Evolutionary conservation across 257 asterid genomes (phyloP), one percentile per base, ranked within the genome.

Genomic region (Vinca minor): DNA sequence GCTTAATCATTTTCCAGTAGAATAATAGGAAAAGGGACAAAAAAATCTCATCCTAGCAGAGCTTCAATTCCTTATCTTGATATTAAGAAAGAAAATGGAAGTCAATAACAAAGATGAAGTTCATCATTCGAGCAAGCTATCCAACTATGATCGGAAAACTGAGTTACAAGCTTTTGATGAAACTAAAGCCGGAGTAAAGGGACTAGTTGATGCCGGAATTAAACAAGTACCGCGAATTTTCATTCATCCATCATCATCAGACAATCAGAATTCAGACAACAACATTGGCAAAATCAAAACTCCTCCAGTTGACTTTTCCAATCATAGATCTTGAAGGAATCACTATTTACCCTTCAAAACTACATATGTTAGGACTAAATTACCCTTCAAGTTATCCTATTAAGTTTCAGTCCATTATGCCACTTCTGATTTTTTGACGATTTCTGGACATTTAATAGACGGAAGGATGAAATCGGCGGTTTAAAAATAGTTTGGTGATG

Each of bases 301-400:
- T 7, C 3, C 38, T 34, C 38, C 3, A n/a, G n/a, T n/a, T n/a
- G 38, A 34, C 7, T 35, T 53, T 83, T 38, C 86, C 84, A 0
- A 36, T 76, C 28, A 63, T 80, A 64, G 75, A 78, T 64, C 71
- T 83, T 3, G 29, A 68, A 26, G 66, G 52, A 63, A 38, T 80
- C 12, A 28, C 18, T 1, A n/a, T n/a, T n/a, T n/a, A n/a, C n/a
- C n/a, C n/a, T n/a, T n/a, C n/a, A n/a, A n/a, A n/a, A n/a, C n/a
- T n/a, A n/a, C n/a, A n/a, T n/a, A n/a, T n/a, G n/a, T n/a, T n/a
- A n/a, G n/a, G n/a, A n/a, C n/a, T n/a, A n/a, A n/a, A n/a, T n/a
- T n/a, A n/a, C n/a, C n/a, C n/a, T n/a, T n/a, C n/a, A n/a, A n/a
- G n/a, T n/a, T n/a, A n/a, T n/a, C n/a, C n/a, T n/a, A n/a, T n/a